These are phyloP conservation scores for Cardamine occulta DNA, from an alignment of 345 rosid species.

Conservation along the genomic window DNA sequence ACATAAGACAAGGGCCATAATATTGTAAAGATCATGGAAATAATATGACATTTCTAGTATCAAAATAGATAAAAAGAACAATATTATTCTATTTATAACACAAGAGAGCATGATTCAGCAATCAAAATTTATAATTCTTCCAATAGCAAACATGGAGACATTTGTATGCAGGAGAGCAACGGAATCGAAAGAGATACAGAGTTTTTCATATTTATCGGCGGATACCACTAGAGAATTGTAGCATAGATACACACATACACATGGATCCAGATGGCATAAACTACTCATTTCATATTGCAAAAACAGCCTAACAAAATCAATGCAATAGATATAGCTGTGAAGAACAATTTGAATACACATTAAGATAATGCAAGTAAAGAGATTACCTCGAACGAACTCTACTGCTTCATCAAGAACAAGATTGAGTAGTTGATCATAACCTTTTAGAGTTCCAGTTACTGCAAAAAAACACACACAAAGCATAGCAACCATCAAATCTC, in stretches of 20 bases:
- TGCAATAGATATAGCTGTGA: background rate
- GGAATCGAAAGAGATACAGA: background rate
- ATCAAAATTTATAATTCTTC: background rate
- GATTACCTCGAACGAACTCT: conserved; percentile 86
- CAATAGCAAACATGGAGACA: background rate
- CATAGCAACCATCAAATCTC: conserved; percentile 10
- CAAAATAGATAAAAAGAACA: background rate
- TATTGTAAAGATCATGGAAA: background rate
- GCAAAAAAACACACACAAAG: conserved; percentile 22
- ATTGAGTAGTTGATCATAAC: conserved; percentile 91
- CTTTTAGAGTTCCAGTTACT: conserved; percentile 95
- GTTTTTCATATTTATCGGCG: background rate
- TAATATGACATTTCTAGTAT: background rate
- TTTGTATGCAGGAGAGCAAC: background rate
- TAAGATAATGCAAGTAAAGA: background rate
- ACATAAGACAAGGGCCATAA: conserved; percentile 11
- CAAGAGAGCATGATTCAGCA: conserved; percentile 11
- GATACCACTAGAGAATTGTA: conserved; percentile 8
- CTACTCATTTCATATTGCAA: background rate
- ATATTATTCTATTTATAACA: background rate
- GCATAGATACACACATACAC: background rate
- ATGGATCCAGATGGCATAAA: conserved; percentile 3
- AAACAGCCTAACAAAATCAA: conserved; percentile 5
- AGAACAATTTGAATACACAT: background rate
- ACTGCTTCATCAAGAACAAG: conserved; percentile 94